Evolutionary conservation across 2,329 filamentous ascomycete species (phyloP).

Genomic region (Leptosphaerulina australis): DNA sequence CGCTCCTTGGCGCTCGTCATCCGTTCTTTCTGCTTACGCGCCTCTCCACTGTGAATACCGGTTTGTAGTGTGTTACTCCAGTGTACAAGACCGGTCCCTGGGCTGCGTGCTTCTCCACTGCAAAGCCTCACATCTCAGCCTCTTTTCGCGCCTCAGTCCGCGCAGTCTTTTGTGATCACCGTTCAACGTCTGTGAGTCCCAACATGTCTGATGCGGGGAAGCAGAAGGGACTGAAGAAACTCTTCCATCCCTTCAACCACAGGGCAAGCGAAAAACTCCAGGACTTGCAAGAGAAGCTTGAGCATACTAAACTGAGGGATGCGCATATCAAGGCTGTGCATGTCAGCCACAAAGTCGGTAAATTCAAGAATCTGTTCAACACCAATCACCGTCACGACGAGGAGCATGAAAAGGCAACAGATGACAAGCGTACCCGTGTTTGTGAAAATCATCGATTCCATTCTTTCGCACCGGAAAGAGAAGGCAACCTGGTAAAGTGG

Average conservation of each 20-base stretch:
- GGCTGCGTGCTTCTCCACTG: conserved; percentile 20
- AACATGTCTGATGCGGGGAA: conserved; percentile 32
- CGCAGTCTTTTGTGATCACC: conserved; percentile 17
- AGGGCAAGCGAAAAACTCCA: conserved; percentile 34
- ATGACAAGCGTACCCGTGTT: conserved; percentile 76
- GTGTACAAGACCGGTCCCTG: conserved; percentile 29
- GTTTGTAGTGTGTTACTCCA: conserved; percentile 25
- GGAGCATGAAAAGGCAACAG: conserved; percentile 82
- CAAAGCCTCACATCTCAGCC: conserved; percentile 31
- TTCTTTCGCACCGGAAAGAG: conserved; percentile 87
- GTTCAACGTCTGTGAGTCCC: conserved; percentile 17
- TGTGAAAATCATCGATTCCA: conserved; percentile 78
- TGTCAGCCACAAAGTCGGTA: conserved; percentile 67
- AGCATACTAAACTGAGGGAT: conserved; percentile 55
- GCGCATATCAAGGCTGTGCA: conserved; percentile 62
- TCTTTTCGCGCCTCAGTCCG: conserved; percentile 22
- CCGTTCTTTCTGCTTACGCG: conserved; percentile 14
- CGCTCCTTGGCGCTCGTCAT: conserved; percentile 22
- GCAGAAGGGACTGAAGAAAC: conserved; percentile 43
- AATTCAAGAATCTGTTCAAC: conserved; percentile 75
- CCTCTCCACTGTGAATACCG: conserved; percentile 29
- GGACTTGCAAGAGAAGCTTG: conserved; percentile 53
- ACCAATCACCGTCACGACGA: conserved; percentile 91
- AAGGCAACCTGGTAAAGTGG: conserved; percentile 91
- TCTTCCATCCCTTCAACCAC: conserved; percentile 49